Percentiles rank a stretch among this genome's conserved stretches.
These are phyloP conservation scores for Sordariomycetes sp. DNA, from an alignment of 2,329 filamentous ascomycete species.

Conservation along the genomic window DNA sequence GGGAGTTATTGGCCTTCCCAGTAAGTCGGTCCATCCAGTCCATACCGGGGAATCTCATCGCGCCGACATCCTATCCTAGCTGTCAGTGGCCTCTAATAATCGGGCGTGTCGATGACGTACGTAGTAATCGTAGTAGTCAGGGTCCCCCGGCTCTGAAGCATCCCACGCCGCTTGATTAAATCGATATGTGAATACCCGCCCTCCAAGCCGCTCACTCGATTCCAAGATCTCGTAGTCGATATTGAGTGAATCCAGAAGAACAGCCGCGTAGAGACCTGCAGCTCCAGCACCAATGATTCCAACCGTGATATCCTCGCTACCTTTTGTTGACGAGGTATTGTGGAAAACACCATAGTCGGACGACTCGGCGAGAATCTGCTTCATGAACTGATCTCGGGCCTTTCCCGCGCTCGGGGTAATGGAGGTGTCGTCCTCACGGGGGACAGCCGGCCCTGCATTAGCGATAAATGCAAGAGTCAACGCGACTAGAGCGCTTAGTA, in stretches of 20 bases:
- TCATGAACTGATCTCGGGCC: too few relatives aligned
- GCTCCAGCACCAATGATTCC: slow-evolving; percentile 25
- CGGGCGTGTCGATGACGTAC: slow-evolving; percentile 1
- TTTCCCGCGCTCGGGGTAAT: too few relatives aligned
- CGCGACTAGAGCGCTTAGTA: neutral
- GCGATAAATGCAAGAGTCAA: neutral
- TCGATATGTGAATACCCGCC: slow-evolving; percentile 22
- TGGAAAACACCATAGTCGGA: too few relatives aligned
- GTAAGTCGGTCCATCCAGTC: slow-evolving; percentile 15
- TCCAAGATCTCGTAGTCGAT: slow-evolving; percentile 26
- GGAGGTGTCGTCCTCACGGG: too few relatives aligned
- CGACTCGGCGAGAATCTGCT: too few relatives aligned
- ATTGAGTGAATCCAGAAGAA: slow-evolving; percentile 19
- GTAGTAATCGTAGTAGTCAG: slow-evolving; percentile 20
- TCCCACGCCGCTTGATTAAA: slow-evolving; percentile 15
- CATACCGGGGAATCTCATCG: slow-evolving; percentile 27
- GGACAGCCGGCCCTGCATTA: too few relatives aligned
- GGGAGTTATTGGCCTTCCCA: slow-evolving; percentile 10
- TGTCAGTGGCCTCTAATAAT: neutral
- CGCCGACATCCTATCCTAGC: slow-evolving; percentile 21
- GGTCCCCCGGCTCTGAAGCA: slow-evolving; percentile 9
- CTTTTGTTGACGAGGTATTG: neutral
- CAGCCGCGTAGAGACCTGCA: slow-evolving; percentile 23
- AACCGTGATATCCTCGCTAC: slow-evolving; percentile 12
- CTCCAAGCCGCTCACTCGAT: slow-evolving; percentile 20